phyloP scores from a whole-genome alignment of 257 asterid species.

The Scutellaria baicalensis region DNA sequence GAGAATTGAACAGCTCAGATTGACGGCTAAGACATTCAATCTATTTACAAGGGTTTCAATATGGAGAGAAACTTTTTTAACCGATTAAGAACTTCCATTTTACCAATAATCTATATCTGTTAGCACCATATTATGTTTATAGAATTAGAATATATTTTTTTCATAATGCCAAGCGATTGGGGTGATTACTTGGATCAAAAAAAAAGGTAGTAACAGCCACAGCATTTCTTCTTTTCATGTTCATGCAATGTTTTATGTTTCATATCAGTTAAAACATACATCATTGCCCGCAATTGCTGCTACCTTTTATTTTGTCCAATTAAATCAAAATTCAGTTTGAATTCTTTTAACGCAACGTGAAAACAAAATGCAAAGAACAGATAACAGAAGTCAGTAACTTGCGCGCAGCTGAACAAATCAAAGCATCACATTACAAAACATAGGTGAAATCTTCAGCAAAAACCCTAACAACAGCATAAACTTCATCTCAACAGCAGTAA shows the following conservation, averaged over 20 bases:
- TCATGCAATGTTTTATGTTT: background rate
- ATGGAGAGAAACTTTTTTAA: background rate
- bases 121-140: background rate
- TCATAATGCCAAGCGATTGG: background rate
- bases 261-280: background rate
- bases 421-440: background rate
- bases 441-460: background rate
- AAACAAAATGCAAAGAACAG: background rate
- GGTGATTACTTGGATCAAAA: background rate
- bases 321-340: background rate
- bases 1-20: background rate
- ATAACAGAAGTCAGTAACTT: background rate
- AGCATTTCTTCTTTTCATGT: background rate
- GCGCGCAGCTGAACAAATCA: background rate
- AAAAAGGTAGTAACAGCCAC: background rate
- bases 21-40: background rate
- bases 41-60: background rate
- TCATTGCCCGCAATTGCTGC: background rate
- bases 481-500: background rate
- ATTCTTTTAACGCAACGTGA: background rate
- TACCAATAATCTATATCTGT: background rate
- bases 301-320: background rate
- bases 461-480: slow-evolving; percentile 10
- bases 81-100: background rate
- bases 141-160: background rate